phyloP scores from a whole-genome alignment of 768 basidiomycete species.

The Grammothele lineata region DNA sequence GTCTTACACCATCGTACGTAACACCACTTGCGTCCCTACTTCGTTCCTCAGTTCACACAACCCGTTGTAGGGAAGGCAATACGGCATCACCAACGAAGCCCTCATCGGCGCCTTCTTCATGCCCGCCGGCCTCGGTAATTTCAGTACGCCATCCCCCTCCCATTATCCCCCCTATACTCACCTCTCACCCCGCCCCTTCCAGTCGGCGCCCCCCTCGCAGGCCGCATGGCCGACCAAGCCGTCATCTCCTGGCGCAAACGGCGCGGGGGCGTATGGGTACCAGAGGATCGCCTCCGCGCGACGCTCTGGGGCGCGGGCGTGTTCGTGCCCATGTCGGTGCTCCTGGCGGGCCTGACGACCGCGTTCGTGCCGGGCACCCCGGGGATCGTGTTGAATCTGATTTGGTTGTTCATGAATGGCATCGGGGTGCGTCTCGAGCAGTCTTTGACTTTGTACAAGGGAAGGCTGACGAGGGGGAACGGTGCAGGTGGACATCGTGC shows the following conservation, averaged over 20 bases:
- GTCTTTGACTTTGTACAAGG: not conserved
- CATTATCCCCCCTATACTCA: not conserved
- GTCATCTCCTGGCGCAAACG: conserved; percentile 44
- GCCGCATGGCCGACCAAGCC: conserved; percentile 52
- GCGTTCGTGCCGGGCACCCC: conserved; percentile 43
- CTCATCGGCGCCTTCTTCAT: conserved; percentile 58
- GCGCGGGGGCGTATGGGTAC: conserved; percentile 56
- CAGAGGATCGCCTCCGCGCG: conserved; percentile 64
- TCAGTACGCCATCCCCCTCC: conserved; percentile 37
- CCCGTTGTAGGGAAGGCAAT: conserved; percentile 45
- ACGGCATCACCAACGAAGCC: conserved; percentile 52
- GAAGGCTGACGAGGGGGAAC: conserved; percentile 37
- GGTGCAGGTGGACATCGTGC: conserved; percentile 57
- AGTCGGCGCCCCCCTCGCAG: conserved; percentile 62
- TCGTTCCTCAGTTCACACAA: no score
- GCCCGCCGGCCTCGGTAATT: conserved; percentile 56
- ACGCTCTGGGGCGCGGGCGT: conserved; percentile 41
- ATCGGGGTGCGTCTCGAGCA: conserved; percentile 47
- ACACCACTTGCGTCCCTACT: not conserved
- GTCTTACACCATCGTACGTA: conserved; percentile 56
- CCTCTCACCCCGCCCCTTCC: not conserved
- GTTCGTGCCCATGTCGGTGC: conserved; percentile 50
- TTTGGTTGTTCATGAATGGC: conserved; percentile 60
- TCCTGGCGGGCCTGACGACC: conserved; percentile 46
- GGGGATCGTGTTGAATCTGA: conserved; percentile 48